Percentiles rank a stretch among this genome's conserved stretches.
Evolutionary conservation across 345 rosid species (phyloP).

Genomic region (Iberis pinnata): DNA sequence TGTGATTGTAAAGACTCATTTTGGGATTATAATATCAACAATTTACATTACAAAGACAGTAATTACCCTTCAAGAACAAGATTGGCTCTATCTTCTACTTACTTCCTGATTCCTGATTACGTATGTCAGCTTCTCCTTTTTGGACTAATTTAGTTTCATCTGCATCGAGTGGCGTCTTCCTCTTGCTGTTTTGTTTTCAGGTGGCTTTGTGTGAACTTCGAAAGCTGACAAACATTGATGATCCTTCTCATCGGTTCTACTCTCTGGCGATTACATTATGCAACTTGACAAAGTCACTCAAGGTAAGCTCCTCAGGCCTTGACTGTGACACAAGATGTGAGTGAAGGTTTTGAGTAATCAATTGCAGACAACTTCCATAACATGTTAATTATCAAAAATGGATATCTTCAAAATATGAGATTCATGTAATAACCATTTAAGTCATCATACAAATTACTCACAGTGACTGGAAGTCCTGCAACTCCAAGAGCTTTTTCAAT

Average conservation of each 20-base stretch:
- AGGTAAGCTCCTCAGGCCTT: constrained; percentile 87
- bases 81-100: constrained; percentile 10
- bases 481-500: constrained; percentile 63
- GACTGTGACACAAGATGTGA: constrained; percentile 42
- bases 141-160: background rate
- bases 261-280: constrained; percentile 47
- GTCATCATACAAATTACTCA: constrained; percentile 29
- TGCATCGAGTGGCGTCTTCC: constrained; percentile 1
- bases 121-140: background rate
- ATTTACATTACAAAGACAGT: constrained; percentile 1
- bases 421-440: background rate
- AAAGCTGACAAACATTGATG: constrained; percentile 9
- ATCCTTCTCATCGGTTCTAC: constrained; percentile 10
- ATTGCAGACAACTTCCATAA: background rate
- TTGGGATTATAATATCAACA: constrained; percentile 5
- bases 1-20: constrained; percentile 7
- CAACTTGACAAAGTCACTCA: constrained; percentile 79
- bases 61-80: background rate
- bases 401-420: background rate
- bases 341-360: background rate
- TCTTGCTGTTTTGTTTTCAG: background rate
- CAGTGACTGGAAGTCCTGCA: constrained; percentile 60
- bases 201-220: background rate
- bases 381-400: too few relatives aligned
- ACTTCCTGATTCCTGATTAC: constrained; percentile 2